Evolutionary conservation across 768 basidiomycete genomes (phyloP).

Genomic region (Lentinus brumalis): DNA sequence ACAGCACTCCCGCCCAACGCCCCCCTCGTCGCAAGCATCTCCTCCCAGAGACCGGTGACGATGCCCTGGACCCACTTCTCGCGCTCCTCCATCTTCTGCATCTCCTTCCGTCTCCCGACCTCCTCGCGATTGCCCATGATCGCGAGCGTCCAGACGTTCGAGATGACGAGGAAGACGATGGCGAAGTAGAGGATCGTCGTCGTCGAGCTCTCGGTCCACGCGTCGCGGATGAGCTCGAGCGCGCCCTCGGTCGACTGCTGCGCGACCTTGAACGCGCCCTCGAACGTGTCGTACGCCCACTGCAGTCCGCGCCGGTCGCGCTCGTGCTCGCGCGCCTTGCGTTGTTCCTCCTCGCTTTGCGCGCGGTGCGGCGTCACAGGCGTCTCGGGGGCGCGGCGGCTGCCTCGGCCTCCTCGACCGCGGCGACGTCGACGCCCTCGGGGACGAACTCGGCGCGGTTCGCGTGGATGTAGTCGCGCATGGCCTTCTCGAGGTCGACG

Average conservation of each 20-base stretch:
- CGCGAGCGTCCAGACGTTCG: constrained; percentile 73
- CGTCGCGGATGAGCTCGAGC: constrained; percentile 75
- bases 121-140: constrained; percentile 52
- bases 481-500: constrained; percentile 75
- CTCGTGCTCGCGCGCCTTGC: constrained; percentile 65
- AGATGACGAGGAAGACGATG: constrained; percentile 71
- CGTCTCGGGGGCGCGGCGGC: constrained; percentile 25
- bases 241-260: constrained; percentile 69
- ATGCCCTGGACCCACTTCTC: constrained; percentile 77
- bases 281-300: constrained; percentile 88
- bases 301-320: constrained; percentile 74
- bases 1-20: constrained; percentile 17
- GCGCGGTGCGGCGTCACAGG: constrained; percentile 11
- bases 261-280: constrained; percentile 73
- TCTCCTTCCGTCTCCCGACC: constrained; percentile 45
- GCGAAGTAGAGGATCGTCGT: constrained; percentile 74
- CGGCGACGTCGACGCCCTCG: constrained; percentile 68
- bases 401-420: constrained; percentile 47
- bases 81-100: constrained; percentile 61
- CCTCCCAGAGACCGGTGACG: constrained; percentile 72
- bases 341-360: constrained; percentile 37
- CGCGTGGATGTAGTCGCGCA: constrained; percentile 86
- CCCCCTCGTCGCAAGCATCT: constrained; percentile 46
- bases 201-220: constrained; percentile 75
- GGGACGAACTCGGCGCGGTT: constrained; percentile 91